Evolutionary conservation across 169 alveolate species (phyloP).

Genomic region (Plasmodium yoelii): DNA sequence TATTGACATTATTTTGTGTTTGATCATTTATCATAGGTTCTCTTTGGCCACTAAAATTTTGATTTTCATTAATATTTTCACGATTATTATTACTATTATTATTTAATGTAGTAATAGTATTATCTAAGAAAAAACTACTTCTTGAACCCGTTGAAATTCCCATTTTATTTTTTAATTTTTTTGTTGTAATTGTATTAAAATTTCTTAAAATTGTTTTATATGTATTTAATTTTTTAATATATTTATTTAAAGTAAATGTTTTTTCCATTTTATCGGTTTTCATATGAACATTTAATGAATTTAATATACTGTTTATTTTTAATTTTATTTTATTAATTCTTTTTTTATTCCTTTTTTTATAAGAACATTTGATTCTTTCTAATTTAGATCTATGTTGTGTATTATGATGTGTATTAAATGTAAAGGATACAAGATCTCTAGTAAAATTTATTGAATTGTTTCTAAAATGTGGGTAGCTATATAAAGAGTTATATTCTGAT

Average conservation of each 20-base stretch:
- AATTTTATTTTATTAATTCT: constrained; percentile 33
- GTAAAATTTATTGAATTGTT: background rate
- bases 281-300: constrained; percentile 48
- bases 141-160: background rate
- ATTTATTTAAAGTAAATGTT: constrained; percentile 52
- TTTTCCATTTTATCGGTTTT: constrained; percentile 53
- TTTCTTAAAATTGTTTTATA: constrained; percentile 26
- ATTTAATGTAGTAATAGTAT: constrained; percentile 7
- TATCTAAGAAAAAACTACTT: too few species aligned
- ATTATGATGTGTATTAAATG: constrained; percentile 13
- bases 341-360: constrained; percentile 50
- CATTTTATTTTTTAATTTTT: constrained; percentile 34
- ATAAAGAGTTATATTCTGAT: constrained; percentile 15
- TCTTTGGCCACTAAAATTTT: constrained; percentile 10
- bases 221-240: constrained; percentile 31
- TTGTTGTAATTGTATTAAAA: constrained; percentile 41
- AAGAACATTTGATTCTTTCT: constrained; percentile 23
- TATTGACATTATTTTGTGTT: background rate
- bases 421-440: background rate
- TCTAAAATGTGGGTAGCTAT: constrained; percentile 10
- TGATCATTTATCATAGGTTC: constrained; percentile 21
- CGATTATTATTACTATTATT: constrained; percentile 17
- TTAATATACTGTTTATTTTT: constrained; percentile 31
- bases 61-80: constrained; percentile 11
- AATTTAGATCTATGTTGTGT: constrained; percentile 12